A percentile compares a stretch with the other conserved stretches of the same genome.
These are phyloP conservation scores for Dactylis glomerata DNA, from an alignment of 176 grass and related monocot genomes.

Conservation along the genomic window DNA sequence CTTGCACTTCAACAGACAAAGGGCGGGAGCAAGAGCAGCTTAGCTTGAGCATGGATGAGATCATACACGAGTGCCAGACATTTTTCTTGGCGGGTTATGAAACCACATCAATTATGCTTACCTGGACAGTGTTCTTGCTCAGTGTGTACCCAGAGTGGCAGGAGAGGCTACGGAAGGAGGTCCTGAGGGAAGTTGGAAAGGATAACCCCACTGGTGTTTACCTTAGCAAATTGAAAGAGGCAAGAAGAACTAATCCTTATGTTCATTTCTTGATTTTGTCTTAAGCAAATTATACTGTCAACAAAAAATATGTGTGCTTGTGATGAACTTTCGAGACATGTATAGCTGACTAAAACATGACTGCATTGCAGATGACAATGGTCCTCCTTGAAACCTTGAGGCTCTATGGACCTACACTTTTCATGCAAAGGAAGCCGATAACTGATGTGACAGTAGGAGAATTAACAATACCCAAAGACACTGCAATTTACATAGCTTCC, in stretches of 20 bases:
- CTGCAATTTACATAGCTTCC: constrained; percentile 5
- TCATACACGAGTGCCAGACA: constrained; percentile 64
- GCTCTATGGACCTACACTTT: constrained; percentile 33
- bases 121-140: constrained; percentile 56
- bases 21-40: background rate
- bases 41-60: constrained; percentile 51
- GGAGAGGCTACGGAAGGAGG: constrained; percentile 60
- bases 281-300: background rate
- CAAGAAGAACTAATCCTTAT: constrained; percentile 10
- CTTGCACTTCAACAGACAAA: background rate
- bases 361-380: constrained; percentile 32
- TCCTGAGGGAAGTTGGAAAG: constrained; percentile 23
- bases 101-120: constrained; percentile 45
- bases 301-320: background rate
- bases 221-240: constrained; percentile 50
- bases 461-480: constrained; percentile 4
- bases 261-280: background rate
- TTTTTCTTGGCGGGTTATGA: constrained; percentile 70
- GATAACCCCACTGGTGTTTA: constrained; percentile 19
- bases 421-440: constrained; percentile 20
- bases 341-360: background rate
- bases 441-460: constrained; percentile 13
- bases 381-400: constrained; percentile 33
- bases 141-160: constrained; percentile 40
- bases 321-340: background rate